Base-by-base conservation (phyloP, 148 eudicot genomes). In the Vaccinium corymbosum region DNA sequence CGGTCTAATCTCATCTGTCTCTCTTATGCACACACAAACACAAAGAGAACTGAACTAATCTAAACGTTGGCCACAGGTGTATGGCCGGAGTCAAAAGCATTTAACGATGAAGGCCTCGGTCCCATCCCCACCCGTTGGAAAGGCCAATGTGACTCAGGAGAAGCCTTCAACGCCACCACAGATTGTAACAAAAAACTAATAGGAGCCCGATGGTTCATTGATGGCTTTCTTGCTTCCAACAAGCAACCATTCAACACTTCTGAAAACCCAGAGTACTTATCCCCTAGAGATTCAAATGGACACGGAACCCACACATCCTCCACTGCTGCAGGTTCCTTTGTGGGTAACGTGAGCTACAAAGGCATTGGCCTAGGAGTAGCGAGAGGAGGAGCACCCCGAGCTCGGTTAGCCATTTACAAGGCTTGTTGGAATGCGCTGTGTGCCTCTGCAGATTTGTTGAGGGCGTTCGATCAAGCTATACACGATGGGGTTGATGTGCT, bases 221-320 rank as follows among this genome's bases (percentile, higher is more conserved):
- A 27, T 66, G 72, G 72, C 72, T 66, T 25, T 66, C 72, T 66
- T 25, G 72, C 72, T 66, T 66, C 35, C 72, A 66, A 3, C 72
- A 66, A 25, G 6, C 72, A 11, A 66, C 72, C 35, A 66, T 27
- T 66, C 72, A 66, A 66, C 72, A 66, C 72, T 15, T 25, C 72
- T 11, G 72, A 27, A 32, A 66, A 66, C 72, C 72, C 16, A 27
- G 72, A 66, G 12, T 66, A 25, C 35, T 66, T 66, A 16, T 22
- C 35, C 72, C 35, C 35, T 12, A 10, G 72, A 66, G 72, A 27
- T 66, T 11, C 72, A 66, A 11, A 3, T 11, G 35, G 72, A 25
- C 35, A 66, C 32, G 35, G 72, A 25, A 66, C 35, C 35, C 72
- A 25, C 15, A 12, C 35, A 25, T 7, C 66, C 66, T 59, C 22